phyloP scores from a whole-genome alignment of 83 land plant species.

The Thuja plicata region DNA sequence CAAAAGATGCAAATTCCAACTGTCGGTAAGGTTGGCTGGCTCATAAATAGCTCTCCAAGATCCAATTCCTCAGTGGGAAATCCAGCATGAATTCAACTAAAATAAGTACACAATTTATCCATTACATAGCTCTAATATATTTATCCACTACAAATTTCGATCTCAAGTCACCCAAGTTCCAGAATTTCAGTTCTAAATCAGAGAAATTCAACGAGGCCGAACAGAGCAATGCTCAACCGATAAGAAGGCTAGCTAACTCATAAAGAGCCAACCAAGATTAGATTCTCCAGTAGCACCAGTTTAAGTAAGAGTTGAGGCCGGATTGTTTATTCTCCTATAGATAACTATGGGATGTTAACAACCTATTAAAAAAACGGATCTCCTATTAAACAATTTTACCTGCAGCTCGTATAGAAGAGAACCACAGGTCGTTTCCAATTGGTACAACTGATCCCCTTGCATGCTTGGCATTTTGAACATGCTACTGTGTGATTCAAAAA shows the following conservation, averaged over 20 bases:
- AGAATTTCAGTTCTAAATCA: neutral
- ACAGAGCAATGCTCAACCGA: neutral
- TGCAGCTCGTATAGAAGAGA: conserved; percentile 67
- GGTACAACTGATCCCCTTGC: conserved; percentile 43
- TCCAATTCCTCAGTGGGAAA: too few species aligned
- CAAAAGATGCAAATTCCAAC: too few species aligned
- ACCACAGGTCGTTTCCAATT: conserved; percentile 69
- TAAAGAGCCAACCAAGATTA: neutral
- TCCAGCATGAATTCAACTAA: too few species aligned
- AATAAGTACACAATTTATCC: too few species aligned
- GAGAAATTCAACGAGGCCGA: neutral
- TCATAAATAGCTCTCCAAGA: too few species aligned
- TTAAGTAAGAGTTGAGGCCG: too few species aligned
- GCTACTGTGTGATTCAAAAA: neutral
- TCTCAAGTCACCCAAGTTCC: neutral
- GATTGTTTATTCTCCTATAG: too few species aligned
- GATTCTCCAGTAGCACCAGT: neutral
- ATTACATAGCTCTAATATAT: neutral
- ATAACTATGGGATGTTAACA: too few species aligned
- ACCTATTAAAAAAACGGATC: neutral
- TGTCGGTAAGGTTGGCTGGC: too few species aligned
- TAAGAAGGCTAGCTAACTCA: neutral
- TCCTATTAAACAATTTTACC: conserved; percentile 19
- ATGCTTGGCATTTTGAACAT: conserved; percentile 12
- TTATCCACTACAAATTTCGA: neutral